Percentiles rank a stretch among this genome's conserved stretches.
Evolutionary conservation across 805 yeast species (phyloP).

Genomic region (Wickerhamiella sergipiensis): DNA sequence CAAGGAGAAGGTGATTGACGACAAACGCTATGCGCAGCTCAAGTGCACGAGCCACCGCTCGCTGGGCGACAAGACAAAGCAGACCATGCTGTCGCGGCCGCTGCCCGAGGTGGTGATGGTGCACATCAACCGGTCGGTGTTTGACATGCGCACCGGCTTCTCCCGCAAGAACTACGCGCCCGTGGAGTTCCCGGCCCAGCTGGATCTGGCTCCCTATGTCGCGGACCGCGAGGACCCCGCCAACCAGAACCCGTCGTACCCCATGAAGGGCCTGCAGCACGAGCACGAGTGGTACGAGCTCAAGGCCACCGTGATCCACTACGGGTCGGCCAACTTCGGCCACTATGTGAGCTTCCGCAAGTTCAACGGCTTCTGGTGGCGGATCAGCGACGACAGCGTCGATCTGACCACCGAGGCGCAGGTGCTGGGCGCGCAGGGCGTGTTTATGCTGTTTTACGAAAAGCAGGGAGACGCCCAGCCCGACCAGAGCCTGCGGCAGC

Average conservation of each 20-base stretch:
- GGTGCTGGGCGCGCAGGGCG: slow-evolving; percentile 71
- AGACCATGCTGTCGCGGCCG: slow-evolving; percentile 65
- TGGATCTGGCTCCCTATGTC: slow-evolving; percentile 57
- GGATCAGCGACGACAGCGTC: slow-evolving; percentile 82
- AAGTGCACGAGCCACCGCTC: slow-evolving; percentile 63
- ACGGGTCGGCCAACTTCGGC: slow-evolving; percentile 95
- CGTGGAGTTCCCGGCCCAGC: slow-evolving; percentile 57
- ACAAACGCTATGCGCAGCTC: slow-evolving; percentile 58
- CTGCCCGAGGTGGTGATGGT: slow-evolving; percentile 51
- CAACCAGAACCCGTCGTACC: slow-evolving; percentile 65
- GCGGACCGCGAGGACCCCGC: slow-evolving; percentile 50
- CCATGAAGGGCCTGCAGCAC: slow-evolving; percentile 36
- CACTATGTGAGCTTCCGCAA: slow-evolving; percentile 85
- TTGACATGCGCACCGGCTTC: slow-evolving; percentile 73
- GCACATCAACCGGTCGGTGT: slow-evolving; percentile 87
- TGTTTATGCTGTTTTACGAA: slow-evolving; percentile 88
- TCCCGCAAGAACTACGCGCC: slow-evolving; percentile 73
- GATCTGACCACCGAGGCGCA: slow-evolving; percentile 68
- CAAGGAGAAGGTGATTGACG: slow-evolving; percentile 55
- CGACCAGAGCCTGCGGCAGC: background rate
- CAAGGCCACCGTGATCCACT: slow-evolving; percentile 81
- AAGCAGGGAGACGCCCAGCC: background rate
- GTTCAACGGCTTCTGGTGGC: slow-evolving; percentile 83
- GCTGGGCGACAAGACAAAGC: slow-evolving; percentile 73
- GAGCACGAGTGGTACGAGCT: slow-evolving; percentile 37